Evolutionary conservation across 768 basidiomycete genomes (phyloP), one percentile per base, ranked within the genome.

Genomic region (Naematelia aurantialba): DNA sequence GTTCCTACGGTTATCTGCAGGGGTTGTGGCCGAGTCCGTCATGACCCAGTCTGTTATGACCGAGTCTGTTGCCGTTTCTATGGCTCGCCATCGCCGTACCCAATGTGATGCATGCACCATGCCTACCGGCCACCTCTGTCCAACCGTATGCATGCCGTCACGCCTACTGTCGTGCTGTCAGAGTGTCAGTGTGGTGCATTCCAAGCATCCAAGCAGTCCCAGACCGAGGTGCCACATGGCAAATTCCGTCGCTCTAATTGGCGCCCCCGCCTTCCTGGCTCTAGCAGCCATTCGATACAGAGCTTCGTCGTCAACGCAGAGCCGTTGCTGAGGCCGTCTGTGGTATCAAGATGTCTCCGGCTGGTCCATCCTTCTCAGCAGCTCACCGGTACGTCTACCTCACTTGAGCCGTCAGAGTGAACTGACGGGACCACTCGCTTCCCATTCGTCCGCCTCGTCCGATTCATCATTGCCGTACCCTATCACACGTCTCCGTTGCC

Each of bases 311-410:
- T 17, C 17, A 8, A 8, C 34, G 8, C 34, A 8, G 17, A 17
- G 17, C 34, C 8, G 34, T 17, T 39, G 8, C 34, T 39, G 34
- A 17, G 34, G 17, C 17, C 34, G 34, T 39, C 34, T 17, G 17
- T 8, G 8, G 8, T 17, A 19, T 11, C 19, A 47, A 10, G 8
- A 47, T 26, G 46, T 26, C 46, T 19, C 19, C 19, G 46, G 46
- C 25, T 11, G 25, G 46, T 47, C 46, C n/a, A 8, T 19, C 25
- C 19, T 21, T 47, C 34, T 34, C 69, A 8, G 53, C 67, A 44
- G 69, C 69, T n/a, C 69, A 71, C 59, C 57, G 69, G 69, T 71
- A 61, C n/a, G 69, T 52, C 49, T 34, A 8, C 19, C 48, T 5
- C 49, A 26, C 29, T 24, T n/a, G 26, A 31, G 17, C 25, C 22